Percentiles rank a stretch among this genome's conserved stretches.
These are phyloP conservation scores for Hemisphaericaspora xylanilytica DNA, from an alignment of 1,139 yeast species.

Conservation along the genomic window DNA sequence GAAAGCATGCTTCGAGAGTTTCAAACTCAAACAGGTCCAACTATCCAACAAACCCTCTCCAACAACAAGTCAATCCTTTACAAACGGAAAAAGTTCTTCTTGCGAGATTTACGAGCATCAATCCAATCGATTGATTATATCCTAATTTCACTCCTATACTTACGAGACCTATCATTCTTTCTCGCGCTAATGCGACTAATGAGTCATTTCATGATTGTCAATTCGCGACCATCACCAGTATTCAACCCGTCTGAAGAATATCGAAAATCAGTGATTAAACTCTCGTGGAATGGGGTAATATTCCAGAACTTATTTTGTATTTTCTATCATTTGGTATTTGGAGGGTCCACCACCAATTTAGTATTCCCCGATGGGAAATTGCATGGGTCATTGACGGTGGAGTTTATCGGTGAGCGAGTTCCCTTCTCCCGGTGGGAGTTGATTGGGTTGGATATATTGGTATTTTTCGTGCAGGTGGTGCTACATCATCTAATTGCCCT, in stretches of 20 bases:
- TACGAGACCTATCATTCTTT: conserved; percentile 36
- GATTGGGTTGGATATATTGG: conserved; percentile 26
- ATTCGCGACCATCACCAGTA: conserved; percentile 25
- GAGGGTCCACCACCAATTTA: conserved; percentile 20
- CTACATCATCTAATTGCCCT: conserved; percentile 34
- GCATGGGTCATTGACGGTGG: conserved; percentile 38
- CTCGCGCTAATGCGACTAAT: conserved; percentile 26
- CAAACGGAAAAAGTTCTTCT: conserved; percentile 39
- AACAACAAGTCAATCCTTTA: conserved; percentile 38
- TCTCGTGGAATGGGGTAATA: conserved; percentile 26
- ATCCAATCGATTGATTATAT: conserved; percentile 30
- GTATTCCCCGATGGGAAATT: conserved; percentile 20
- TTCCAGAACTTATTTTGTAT: conserved; percentile 25
- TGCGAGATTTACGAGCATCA: conserved; percentile 32
- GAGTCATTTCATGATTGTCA: conserved; percentile 29
- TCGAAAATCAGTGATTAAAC: conserved; percentile 27
- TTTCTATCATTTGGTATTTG: conserved; percentile 29
- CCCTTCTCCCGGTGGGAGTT: conserved; percentile 29
- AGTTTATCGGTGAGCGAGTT: conserved; percentile 42
- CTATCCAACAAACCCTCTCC: conserved; percentile 34
- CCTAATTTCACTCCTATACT: conserved; percentile 30
- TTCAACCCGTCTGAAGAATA: conserved; percentile 24
- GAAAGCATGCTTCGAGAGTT: conserved; percentile 24
- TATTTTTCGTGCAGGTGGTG: conserved; percentile 29
- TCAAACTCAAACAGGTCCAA: conserved; percentile 32